Evolutionary conservation across 2,329 filamentous ascomycete genomes (phyloP).

Genomic region (Stromatinia cepivora): DNA sequence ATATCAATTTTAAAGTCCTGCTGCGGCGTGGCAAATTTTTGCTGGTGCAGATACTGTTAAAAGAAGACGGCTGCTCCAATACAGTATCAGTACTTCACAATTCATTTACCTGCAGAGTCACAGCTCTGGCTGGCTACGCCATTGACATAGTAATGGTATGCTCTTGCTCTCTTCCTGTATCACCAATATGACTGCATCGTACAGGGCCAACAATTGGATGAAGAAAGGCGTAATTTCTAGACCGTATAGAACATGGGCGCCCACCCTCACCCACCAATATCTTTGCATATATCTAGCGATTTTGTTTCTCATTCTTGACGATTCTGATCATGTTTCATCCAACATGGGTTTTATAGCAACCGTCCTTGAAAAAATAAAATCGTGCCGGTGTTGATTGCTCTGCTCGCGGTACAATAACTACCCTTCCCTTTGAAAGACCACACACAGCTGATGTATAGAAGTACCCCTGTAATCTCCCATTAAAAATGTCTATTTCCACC

Average conservation of each 20-base stretch:
- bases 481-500: not conserved
- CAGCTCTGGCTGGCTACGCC: too few relatives aligned
- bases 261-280: not conserved
- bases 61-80: too few relatives aligned
- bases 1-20: not conserved
- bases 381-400: not conserved
- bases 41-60: too few relatives aligned
- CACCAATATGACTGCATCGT: not conserved
- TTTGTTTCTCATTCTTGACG: not conserved
- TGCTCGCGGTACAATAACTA: not conserved
- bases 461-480: not conserved
- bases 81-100: too few relatives aligned
- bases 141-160: too few relatives aligned
- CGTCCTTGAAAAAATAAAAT: constrained; percentile 3
- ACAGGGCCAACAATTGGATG: not conserved
- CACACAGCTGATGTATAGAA: not conserved
- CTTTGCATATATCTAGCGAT: not conserved
- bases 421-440: not conserved
- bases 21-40: too few relatives aligned
- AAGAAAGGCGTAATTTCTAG: not conserved
- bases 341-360: not conserved
- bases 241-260: not conserved
- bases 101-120: too few relatives aligned
- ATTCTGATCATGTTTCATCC: not conserved
- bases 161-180: too few relatives aligned